Percentiles rank a stretch among this genome's conserved stretches.
These are phyloP conservation scores for Saccharomyces hybrid DNA, from an alignment of 1,139 yeast species.

Conservation along the genomic window DNA sequence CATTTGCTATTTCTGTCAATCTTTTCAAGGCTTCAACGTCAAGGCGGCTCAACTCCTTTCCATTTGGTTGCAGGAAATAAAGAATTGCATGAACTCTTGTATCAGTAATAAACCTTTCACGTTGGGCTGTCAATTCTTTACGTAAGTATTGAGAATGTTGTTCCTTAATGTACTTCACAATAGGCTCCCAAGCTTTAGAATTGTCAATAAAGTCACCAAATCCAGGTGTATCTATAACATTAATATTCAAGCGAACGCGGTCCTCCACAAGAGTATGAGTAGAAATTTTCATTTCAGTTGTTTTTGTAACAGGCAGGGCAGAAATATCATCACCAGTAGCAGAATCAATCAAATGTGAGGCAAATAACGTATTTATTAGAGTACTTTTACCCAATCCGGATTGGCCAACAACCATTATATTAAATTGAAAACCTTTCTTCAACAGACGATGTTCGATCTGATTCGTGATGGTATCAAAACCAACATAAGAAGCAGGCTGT, in stretches of 20 bases:
- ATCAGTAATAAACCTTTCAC: constrained; percentile 77
- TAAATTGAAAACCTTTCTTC: constrained; percentile 90
- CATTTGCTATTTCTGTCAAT: constrained; percentile 84
- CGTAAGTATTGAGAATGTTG: constrained; percentile 91
- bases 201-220: constrained; percentile 96
- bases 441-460: constrained; percentile 90
- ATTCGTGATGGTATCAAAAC: constrained; percentile 91
- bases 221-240: constrained; percentile 94
- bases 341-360: constrained; percentile 68
- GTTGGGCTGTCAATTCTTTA: constrained; percentile 91
- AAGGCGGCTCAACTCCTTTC: constrained; percentile 67
- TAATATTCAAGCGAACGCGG: constrained; percentile 76
- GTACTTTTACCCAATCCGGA: constrained; percentile 95
- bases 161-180: constrained; percentile 89
- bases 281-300: constrained; percentile 78
- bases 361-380: constrained; percentile 78
- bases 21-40: constrained; percentile 80
- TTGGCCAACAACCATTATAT: constrained; percentile 88
- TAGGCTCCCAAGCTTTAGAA: constrained; percentile 96
- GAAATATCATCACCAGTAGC: constrained; percentile 45
- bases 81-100: constrained; percentile 93
- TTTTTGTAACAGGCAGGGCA: constrained; percentile 70
- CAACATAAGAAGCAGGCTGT: constrained; percentile 59
- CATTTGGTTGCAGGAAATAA: constrained; percentile 86
- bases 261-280: constrained; percentile 70